Conservation (phyloP, 257 asterid genomes). For the Penstemon eatonii region DNA sequence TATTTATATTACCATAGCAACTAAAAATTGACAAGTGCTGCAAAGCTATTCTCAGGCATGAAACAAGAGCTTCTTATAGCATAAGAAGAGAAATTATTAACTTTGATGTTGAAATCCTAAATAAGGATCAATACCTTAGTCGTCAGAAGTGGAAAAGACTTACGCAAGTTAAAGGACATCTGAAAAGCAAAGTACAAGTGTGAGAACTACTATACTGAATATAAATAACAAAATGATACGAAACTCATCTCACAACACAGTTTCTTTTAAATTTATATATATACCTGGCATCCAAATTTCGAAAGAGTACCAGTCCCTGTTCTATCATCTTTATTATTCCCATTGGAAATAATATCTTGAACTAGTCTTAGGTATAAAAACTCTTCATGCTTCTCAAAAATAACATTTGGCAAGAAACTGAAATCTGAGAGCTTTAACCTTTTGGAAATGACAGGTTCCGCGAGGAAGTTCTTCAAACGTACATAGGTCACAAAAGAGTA, state of each 20-base stretch:
- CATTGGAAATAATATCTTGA: constrained; percentile 76
- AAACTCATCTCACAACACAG: not conserved
- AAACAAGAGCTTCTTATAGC: not conserved
- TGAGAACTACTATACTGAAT: constrained; percentile 21
- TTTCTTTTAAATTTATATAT: not conserved
- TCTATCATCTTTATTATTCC: constrained; percentile 76
- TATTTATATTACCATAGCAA: not conserved
- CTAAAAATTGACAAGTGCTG: not conserved
- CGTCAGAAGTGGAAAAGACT: constrained; percentile 90
- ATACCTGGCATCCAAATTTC: constrained; percentile 95
- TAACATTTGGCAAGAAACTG: constrained; percentile 68
- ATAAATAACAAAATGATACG: constrained; percentile 8
- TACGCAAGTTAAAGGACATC: constrained; percentile 91
- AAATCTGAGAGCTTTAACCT: constrained; percentile 46
- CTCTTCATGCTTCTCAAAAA: constrained; percentile 88
- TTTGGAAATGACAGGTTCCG: constrained; percentile 28
- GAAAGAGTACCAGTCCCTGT: constrained; percentile 95
- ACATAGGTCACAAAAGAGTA: constrained; percentile 73
- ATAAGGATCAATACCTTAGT: constrained; percentile 58
- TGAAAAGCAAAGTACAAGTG: constrained; percentile 34
- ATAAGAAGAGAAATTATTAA: not conserved
- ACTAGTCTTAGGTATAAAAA: constrained; percentile 71
- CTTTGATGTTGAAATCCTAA: constrained; percentile 4
- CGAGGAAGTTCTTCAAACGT: constrained; percentile 43
- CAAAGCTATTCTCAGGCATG: not conserved